Conservation (phyloP, 2,329 filamentous ascomycete genomes). For the Lecanicillium sp. region DNA sequence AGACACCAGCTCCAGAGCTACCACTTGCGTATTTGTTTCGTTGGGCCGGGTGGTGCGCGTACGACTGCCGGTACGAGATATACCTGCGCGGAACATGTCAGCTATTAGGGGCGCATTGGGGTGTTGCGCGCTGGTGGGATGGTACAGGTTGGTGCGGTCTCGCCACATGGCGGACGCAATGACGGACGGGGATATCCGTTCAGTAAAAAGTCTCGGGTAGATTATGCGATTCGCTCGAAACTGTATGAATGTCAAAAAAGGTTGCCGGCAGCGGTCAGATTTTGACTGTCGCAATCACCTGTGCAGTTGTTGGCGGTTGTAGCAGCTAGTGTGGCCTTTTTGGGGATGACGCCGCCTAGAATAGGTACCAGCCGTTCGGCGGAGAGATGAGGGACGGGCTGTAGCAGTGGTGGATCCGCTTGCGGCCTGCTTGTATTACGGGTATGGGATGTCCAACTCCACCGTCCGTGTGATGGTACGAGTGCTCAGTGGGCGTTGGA, state of each 20-base stretch:
- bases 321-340: conserved; percentile 9
- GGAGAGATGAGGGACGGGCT: background rate
- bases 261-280: background rate
- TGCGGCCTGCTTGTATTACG: too few relatives aligned
- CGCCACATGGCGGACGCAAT: conserved; percentile 81
- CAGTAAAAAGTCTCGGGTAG: background rate
- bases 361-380: background rate
- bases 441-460: background rate
- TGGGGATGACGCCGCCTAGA: conserved; percentile 8
- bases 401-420: background rate
- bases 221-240: background rate
- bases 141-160: conserved; percentile 95
- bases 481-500: too few relatives aligned
- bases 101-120: conserved; percentile 5
- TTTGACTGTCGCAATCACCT: background rate
- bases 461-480: background rate
- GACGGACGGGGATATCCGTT: background rate
- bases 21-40: conserved; percentile 62
- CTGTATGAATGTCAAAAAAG: background rate
- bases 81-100: conserved; percentile 54
- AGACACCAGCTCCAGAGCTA: conserved; percentile 47
- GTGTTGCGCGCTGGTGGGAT: background rate
- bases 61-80: conserved; percentile 98
- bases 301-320: background rate
- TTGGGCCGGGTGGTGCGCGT: conserved; percentile 87